Evolutionary conservation across 495 filamentous ascomycete species (phyloP).

Genomic region (Aspergillus taichungensis): DNA sequence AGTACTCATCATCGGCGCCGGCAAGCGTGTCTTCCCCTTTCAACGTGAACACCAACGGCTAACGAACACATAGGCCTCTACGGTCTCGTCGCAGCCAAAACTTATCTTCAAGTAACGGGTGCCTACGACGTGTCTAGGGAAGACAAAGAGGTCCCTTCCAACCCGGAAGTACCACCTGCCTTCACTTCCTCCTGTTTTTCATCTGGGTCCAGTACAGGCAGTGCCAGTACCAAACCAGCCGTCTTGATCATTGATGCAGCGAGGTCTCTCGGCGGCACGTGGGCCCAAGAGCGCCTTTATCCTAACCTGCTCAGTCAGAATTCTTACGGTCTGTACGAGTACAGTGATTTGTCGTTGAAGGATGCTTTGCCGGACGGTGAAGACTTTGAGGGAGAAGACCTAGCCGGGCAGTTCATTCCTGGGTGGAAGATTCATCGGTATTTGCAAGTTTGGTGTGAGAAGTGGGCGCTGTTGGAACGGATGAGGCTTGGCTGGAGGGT

Average conservation of each 20-base stretch:
- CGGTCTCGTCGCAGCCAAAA: slow-evolving; percentile 50
- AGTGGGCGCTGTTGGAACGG: slow-evolving; percentile 44
- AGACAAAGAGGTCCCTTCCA: neutral
- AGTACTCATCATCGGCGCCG: no score
- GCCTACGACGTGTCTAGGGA: slow-evolving; percentile 3
- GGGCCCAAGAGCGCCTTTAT: slow-evolving; percentile 51
- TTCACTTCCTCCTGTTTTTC: no score
- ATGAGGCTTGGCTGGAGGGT: slow-evolving; percentile 48
- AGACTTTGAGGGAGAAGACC: slow-evolving; percentile 41
- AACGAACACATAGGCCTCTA: slow-evolving; percentile 40
- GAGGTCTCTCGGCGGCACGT: slow-evolving; percentile 53
- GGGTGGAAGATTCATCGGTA: slow-evolving; percentile 56
- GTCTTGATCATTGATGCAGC: slow-evolving; percentile 40
- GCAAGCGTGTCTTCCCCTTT: no score
- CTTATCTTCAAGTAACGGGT: slow-evolving; percentile 41
- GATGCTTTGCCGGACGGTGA: no score
- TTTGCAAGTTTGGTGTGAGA: slow-evolving; percentile 46
- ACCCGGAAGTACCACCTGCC: no score
- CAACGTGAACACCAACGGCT: no score
- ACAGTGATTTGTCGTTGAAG: slow-evolving; percentile 52
- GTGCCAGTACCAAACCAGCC: neutral
- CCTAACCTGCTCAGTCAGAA: slow-evolving; percentile 35
- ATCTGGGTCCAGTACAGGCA: no score
- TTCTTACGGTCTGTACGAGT: slow-evolving; percentile 30
- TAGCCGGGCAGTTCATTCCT: slow-evolving; percentile 52